Evolutionary conservation across 495 filamentous ascomycete genomes (phyloP).

Genomic region (Rhizodiscina lignyota): DNA sequence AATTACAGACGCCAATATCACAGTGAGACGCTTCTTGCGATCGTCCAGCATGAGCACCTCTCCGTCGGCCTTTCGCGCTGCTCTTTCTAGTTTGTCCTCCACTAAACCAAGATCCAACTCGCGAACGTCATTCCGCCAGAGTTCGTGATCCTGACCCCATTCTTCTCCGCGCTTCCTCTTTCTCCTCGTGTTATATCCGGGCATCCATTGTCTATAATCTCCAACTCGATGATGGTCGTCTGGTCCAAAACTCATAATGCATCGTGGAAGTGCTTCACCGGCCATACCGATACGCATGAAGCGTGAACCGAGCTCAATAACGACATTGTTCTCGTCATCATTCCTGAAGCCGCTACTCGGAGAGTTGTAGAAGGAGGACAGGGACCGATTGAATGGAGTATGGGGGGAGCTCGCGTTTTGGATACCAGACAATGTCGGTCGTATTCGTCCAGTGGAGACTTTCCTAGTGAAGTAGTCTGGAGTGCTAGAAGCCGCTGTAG

Average conservation of each 20-base stretch:
- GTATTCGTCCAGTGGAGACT: too few species aligned
- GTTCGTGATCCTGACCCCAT: slow-evolving; percentile 60
- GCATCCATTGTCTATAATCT: slow-evolving; percentile 59
- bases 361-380: slow-evolving; percentile 50
- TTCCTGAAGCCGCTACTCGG: slow-evolving; percentile 53
- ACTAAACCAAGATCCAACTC: slow-evolving; percentile 60
- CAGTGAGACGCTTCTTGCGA: slow-evolving; percentile 50
- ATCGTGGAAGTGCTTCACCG: slow-evolving; percentile 60
- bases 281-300: slow-evolving; percentile 74
- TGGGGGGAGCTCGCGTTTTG: slow-evolving; percentile 29
- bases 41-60: slow-evolving; percentile 61
- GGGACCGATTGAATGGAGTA: slow-evolving; percentile 37
- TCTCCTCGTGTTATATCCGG: slow-evolving; percentile 27
- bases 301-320: slow-evolving; percentile 70
- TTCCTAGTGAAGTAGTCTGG: too few species aligned
- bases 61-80: slow-evolving; percentile 67
- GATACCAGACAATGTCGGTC: too few species aligned
- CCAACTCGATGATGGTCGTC: slow-evolving; percentile 62
- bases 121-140: slow-evolving; percentile 66
- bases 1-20: slow-evolving; percentile 60
- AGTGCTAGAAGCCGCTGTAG: too few species aligned
- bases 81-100: slow-evolving; percentile 75
- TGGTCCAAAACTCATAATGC: slow-evolving; percentile 51
- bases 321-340: slow-evolving; percentile 61
- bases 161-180: slow-evolving; percentile 17